These are phyloP conservation scores for Globisporangium irregulare DNA, from an alignment of 352 stramenopile species.

Conservation along the genomic window DNA sequence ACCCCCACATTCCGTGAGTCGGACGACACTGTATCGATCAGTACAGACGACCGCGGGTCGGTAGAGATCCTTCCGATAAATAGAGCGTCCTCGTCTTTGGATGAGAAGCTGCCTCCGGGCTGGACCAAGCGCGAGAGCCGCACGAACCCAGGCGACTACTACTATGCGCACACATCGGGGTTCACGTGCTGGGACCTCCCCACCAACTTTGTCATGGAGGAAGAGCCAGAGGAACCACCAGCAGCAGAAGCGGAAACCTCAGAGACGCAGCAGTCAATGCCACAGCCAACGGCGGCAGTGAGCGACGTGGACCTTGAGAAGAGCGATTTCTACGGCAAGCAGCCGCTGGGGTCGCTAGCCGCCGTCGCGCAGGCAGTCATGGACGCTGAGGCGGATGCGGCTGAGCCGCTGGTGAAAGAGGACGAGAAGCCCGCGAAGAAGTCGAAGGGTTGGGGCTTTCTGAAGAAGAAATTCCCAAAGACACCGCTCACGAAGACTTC, in stretches of 20 bases:
- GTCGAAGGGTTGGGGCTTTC: slow-evolving; percentile 27
- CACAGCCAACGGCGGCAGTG: not conserved
- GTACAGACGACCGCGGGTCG: slow-evolving; percentile 32
- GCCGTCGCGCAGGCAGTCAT: slow-evolving; percentile 16
- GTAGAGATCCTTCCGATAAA: slow-evolving; percentile 18
- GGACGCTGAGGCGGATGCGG: slow-evolving; percentile 23
- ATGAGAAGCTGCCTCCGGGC: slow-evolving; percentile 30
- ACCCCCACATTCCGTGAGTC: slow-evolving; percentile 29
- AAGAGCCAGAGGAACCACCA: slow-evolving; percentile 10
- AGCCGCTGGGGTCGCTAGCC: slow-evolving; percentile 12
- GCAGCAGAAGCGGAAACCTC: not conserved
- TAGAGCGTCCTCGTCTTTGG: slow-evolving; percentile 1
- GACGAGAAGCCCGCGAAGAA: slow-evolving; percentile 29
- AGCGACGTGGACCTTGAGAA: slow-evolving; percentile 14
- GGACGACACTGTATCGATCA: slow-evolving; percentile 43
- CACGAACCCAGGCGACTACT: slow-evolving; percentile 55
- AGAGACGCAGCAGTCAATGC: slow-evolving; percentile 6
- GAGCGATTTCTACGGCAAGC: slow-evolving; percentile 23
- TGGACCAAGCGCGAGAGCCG: slow-evolving; percentile 74
- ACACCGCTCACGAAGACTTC: slow-evolving; percentile 6
- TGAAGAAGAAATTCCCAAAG: slow-evolving; percentile 17
- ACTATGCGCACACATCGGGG: slow-evolving; percentile 60
- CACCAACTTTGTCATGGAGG: slow-evolving; percentile 17
- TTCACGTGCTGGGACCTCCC: slow-evolving; percentile 71
- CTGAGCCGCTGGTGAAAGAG: slow-evolving; percentile 9